Evolutionary conservation across 208 protist genomes (phyloP).

Genomic region (Polymyxa betae): DNA sequence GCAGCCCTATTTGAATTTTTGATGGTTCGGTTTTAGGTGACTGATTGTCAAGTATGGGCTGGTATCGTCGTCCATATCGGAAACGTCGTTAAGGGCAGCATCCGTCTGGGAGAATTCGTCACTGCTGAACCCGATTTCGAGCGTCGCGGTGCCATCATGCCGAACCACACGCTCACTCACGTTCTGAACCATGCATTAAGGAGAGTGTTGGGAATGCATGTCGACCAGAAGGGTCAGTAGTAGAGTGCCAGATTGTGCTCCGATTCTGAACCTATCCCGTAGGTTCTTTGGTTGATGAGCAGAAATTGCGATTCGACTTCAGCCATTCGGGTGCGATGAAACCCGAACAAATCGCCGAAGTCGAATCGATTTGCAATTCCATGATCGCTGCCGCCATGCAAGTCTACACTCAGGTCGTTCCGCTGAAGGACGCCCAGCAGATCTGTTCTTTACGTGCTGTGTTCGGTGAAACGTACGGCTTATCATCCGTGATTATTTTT

Average conservation of each 20-base stretch:
- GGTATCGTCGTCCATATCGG: slow-evolving; percentile 96
- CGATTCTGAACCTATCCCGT: slow-evolving; percentile 92
- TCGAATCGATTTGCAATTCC: slow-evolving; percentile 85
- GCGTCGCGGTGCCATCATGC: slow-evolving; percentile 76
- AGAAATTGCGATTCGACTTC: slow-evolving; percentile 96
- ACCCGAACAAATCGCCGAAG: slow-evolving; percentile 79
- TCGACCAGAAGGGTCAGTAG: slow-evolving; percentile 51
- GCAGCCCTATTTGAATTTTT: slow-evolving; percentile 86
- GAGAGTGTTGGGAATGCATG: slow-evolving; percentile 74
- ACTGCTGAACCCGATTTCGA: slow-evolving; percentile 84
- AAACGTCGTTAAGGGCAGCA: slow-evolving; percentile 73
- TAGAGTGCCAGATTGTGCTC: background rate
- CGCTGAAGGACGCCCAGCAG: slow-evolving; percentile 77
- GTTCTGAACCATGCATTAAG: slow-evolving; percentile 94
- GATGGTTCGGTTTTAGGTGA: slow-evolving; percentile 70
- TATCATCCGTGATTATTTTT: slow-evolving; percentile 4
- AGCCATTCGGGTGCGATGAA: slow-evolving; percentile 77
- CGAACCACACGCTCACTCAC: slow-evolving; percentile 97
- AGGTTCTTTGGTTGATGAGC: slow-evolving; percentile 83
- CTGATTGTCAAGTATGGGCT: slow-evolving; percentile 68
- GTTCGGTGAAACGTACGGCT: slow-evolving; percentile 86
- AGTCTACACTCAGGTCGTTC: slow-evolving; percentile 85
- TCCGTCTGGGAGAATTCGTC: slow-evolving; percentile 69
- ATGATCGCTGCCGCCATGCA: slow-evolving; percentile 77
- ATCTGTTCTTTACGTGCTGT: slow-evolving; percentile 85